Percentiles rank a stretch among this genome's conserved stretches.
phyloP scores from a whole-genome alignment of 2,329 filamentous ascomycete species.

The Cladophialophora exuberans region DNA sequence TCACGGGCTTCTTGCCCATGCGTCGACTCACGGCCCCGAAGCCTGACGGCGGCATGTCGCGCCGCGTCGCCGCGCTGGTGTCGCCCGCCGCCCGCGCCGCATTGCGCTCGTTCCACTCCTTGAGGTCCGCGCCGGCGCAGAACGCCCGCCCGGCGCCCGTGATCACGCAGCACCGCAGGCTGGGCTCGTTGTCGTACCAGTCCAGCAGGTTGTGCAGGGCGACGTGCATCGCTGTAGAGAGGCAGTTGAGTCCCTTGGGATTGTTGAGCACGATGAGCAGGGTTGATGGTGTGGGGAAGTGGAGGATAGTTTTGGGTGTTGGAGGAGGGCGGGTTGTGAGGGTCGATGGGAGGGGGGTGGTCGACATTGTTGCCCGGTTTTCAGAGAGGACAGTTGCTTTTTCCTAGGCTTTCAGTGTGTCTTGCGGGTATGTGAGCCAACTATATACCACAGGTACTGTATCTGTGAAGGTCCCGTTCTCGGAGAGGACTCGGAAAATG shows the following conservation, averaged over 20 bases:
- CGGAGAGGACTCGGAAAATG: no score
- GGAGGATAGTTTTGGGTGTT: conserved; percentile 39
- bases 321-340: conserved; percentile 39
- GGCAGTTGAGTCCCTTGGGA: conserved; percentile 48
- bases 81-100: conserved; percentile 14
- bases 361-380: conserved; percentile 4
- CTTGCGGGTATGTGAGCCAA: no score
- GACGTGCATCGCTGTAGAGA: conserved; percentile 43
- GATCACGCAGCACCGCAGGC: conserved; percentile 44
- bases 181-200: conserved; percentile 50
- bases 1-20: conserved; percentile 70
- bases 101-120: conserved; percentile 43
- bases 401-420: no score
- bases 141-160: conserved; percentile 49
- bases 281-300: conserved; percentile 49
- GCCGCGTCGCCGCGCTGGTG: conserved; percentile 7
- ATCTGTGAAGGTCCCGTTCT: no score
- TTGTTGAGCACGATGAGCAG: conserved; percentile 52
- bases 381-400: neutral
- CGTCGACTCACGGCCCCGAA: conserved; percentile 56
- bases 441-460: no score
- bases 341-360: conserved; percentile 9
- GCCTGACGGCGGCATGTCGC: conserved; percentile 37
- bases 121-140: conserved; percentile 50
- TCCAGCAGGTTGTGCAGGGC: conserved; percentile 46